phyloP scores from a whole-genome alignment of 2,329 filamentous ascomycete species.

The Ceratocystiopsis sp. region DNA sequence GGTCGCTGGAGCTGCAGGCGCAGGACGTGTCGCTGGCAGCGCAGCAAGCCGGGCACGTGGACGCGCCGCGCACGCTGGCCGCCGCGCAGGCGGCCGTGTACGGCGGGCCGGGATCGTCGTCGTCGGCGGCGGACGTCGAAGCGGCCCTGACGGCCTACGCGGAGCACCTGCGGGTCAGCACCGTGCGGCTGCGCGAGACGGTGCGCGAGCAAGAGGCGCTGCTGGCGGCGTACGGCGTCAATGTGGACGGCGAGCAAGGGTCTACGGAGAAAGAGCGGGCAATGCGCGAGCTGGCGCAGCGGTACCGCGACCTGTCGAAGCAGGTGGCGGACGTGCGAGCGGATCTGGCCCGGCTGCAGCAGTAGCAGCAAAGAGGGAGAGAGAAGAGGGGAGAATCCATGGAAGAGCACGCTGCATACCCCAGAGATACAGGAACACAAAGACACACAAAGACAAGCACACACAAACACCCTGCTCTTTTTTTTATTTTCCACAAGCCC shows the following conservation, averaged over 20 bases:
- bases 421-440: background rate
- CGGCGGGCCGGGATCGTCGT: too few species aligned
- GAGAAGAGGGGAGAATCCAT: background rate
- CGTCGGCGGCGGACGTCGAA: slow-evolving; percentile 22
- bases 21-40: slow-evolving; percentile 26
- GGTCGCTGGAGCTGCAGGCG: slow-evolving; percentile 33
- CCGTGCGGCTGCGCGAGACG: slow-evolving; percentile 25
- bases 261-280: slow-evolving; percentile 24
- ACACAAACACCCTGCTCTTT: too few species aligned
- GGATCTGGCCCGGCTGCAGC: slow-evolving; percentile 22
- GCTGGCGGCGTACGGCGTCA: slow-evolving; percentile 33
- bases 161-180: slow-evolving; percentile 31
- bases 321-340: slow-evolving; percentile 31
- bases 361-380: background rate
- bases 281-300: slow-evolving; percentile 36
- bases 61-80: slow-evolving; percentile 19
- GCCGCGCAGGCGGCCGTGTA: slow-evolving; percentile 25
- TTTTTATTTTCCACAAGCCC: background rate
- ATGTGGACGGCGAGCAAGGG: slow-evolving; percentile 19
- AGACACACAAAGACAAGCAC: background rate
- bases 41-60: slow-evolving; percentile 20
- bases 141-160: slow-evolving; percentile 29
- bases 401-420: background rate
- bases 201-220: slow-evolving; percentile 24
- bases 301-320: slow-evolving; percentile 31